Conservation (phyloP, 768 basidiomycete genomes). For the Boletus insuetus region DNA sequence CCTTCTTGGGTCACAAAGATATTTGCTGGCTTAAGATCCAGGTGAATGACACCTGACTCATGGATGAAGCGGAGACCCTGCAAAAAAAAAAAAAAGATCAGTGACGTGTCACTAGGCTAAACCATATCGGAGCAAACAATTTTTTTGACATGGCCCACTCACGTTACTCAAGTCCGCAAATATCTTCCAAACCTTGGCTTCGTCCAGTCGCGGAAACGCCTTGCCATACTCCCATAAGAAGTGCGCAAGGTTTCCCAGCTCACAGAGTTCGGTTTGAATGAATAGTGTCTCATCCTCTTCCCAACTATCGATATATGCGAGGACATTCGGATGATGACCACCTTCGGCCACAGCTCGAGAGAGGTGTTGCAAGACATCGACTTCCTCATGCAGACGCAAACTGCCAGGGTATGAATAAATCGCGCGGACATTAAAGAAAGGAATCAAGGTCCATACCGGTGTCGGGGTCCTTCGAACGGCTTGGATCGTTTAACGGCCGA, state of each 20-base stretch:
- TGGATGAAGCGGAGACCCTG: constrained; percentile 91
- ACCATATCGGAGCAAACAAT: constrained; percentile 18
- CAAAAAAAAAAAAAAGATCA: constrained; percentile 24
- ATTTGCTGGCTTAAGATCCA: constrained; percentile 97
- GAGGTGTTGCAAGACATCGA: constrained; percentile 84
- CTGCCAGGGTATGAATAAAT: constrained; percentile 37
- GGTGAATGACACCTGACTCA: constrained; percentile 82
- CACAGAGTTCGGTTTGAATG: constrained; percentile 94
- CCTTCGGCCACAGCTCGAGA: constrained; percentile 32
- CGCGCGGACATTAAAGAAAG: constrained; percentile 10
- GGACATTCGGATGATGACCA: constrained; percentile 69
- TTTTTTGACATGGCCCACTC: constrained; percentile 34
- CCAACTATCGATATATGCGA: constrained; percentile 93
- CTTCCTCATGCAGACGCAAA: constrained; percentile 88
- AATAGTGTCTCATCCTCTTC: constrained; percentile 85
- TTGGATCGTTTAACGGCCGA: constrained; percentile 96
- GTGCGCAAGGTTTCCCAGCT: constrained; percentile 84
- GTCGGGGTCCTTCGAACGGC: constrained; percentile 85
- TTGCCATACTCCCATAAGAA: constrained; percentile 93
- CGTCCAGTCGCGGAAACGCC: constrained; percentile 79
- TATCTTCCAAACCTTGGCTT: constrained; percentile 95
- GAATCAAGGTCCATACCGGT: constrained; percentile 58
- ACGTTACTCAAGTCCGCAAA: constrained; percentile 86
- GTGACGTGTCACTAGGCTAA: constrained; percentile 24
- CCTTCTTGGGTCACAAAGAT: constrained; percentile 88